Conservation (phyloP, 2,329 filamentous ascomycete genomes). For the Fusarium setosum region DNA sequence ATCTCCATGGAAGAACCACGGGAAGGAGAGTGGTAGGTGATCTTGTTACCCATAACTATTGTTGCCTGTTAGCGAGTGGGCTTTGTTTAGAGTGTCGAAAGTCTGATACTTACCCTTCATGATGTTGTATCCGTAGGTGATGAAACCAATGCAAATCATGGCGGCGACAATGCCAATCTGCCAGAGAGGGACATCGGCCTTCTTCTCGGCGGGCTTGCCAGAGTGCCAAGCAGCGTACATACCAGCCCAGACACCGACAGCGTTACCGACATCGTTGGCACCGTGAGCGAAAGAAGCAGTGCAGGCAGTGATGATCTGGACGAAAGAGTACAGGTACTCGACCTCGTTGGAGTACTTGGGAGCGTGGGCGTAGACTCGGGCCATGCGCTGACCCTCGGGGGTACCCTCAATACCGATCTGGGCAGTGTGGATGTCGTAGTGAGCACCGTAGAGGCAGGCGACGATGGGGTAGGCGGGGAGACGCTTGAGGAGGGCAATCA, state of each 20-base stretch:
- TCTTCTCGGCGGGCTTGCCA: conserved; percentile 68
- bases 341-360: conserved; percentile 78
- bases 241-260: conserved; percentile 75
- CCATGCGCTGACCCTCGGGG: conserved; percentile 79
- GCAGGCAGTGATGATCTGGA: conserved; percentile 75
- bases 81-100: background rate
- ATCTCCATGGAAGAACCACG: conserved; percentile 80
- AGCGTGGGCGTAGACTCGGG: conserved; percentile 64
- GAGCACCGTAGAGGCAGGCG: conserved; percentile 76
- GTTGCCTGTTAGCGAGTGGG: conserved; percentile 16
- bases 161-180: conserved; percentile 77
- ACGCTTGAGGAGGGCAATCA: conserved; percentile 71
- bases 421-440: conserved; percentile 86
- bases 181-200: conserved; percentile 78
- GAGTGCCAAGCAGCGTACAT: conserved; percentile 77
- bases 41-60: conserved; percentile 82
- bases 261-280: conserved; percentile 81
- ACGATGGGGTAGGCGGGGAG: conserved; percentile 74
- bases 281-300: conserved; percentile 81
- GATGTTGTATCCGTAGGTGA: conserved; percentile 86
- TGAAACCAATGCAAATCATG: conserved; percentile 73
- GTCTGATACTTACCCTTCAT: conserved; percentile 75
- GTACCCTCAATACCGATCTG: conserved; percentile 78
- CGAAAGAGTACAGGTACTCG: conserved; percentile 76
- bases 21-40: conserved; percentile 74